Evolutionary conservation across 1,139 yeast species (phyloP).

Genomic region (Lipomyces yarrowii): DNA sequence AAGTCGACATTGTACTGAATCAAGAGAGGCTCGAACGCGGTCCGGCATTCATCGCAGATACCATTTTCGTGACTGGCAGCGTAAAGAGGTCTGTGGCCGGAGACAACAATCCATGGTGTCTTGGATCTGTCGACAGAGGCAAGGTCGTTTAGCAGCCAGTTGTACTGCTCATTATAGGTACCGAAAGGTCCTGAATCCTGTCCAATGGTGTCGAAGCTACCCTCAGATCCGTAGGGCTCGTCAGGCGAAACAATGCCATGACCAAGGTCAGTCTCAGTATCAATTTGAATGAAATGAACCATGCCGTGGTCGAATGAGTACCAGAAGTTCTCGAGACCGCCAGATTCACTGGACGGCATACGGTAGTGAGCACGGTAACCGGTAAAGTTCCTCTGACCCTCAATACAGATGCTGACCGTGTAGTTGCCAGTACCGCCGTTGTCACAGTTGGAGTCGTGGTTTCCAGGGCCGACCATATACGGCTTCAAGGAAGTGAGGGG

Average conservation of each 20-base stretch:
- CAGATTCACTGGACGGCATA: constrained; percentile 36
- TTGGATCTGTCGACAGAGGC: constrained; percentile 36
- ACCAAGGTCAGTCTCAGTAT: constrained; percentile 40
- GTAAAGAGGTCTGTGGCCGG: constrained; percentile 46
- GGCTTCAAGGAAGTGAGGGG: constrained; percentile 34
- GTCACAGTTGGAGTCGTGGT: constrained; percentile 39
- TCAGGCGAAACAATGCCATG: constrained; percentile 35
- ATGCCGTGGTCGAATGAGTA: constrained; percentile 40
- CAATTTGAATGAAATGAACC: constrained; percentile 40
- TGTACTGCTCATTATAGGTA: constrained; percentile 37
- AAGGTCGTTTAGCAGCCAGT: constrained; percentile 51
- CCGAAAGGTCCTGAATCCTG: constrained; percentile 38
- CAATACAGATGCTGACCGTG: constrained; percentile 31
- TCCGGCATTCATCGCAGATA: constrained; percentile 16
- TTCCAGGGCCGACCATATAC: constrained; percentile 40
- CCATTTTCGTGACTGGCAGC: constrained; percentile 22
- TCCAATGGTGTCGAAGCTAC: background rate
- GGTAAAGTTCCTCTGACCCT: constrained; percentile 36
- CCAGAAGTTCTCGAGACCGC: constrained; percentile 38
- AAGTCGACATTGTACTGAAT: constrained; percentile 37
- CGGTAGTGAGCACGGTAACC: constrained; percentile 36
- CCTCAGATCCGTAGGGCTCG: constrained; percentile 33
- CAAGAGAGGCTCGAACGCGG: constrained; percentile 38
- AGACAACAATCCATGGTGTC: constrained; percentile 42
- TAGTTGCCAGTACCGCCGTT: constrained; percentile 34